Percentiles rank a stretch among this genome's conserved stretches.
Conservation (phyloP, 768 basidiomycete genomes). For the Boletus tylopilopsis region DNA sequence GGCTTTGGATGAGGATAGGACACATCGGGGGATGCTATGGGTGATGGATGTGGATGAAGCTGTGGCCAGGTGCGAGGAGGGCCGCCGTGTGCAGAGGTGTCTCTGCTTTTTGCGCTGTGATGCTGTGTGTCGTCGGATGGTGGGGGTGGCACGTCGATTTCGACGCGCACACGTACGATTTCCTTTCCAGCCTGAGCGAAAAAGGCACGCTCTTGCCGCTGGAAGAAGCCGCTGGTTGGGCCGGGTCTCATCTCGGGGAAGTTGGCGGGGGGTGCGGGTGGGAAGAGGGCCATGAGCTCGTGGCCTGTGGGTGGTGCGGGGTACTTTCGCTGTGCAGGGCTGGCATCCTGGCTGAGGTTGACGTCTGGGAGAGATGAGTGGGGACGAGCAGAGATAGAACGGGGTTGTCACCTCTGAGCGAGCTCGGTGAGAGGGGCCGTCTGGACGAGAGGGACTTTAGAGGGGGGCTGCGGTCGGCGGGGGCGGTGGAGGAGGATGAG, state of each 20-base stretch:
- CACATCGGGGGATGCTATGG: slow-evolving; percentile 26
- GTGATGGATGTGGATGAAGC: slow-evolving; percentile 29
- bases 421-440: slow-evolving; percentile 61
- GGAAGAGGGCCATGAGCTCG: slow-evolving; percentile 83
- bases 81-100: slow-evolving; percentile 18
- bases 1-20: slow-evolving; percentile 34
- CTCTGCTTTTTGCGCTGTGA: slow-evolving; percentile 28
- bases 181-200: slow-evolving; percentile 77
- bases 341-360: slow-evolving; percentile 54
- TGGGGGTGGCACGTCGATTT: slow-evolving; percentile 50
- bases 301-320: slow-evolving; percentile 78
- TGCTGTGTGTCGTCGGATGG: slow-evolving; percentile 12
- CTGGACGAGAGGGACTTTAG: slow-evolving; percentile 35
- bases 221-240: slow-evolving; percentile 70
- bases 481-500: slow-evolving; percentile 47
- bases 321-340: slow-evolving; percentile 52
- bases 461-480: slow-evolving; percentile 40
- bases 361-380: slow-evolving; percentile 45
- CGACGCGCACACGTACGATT: slow-evolving; percentile 70
- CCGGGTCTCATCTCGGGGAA: slow-evolving; percentile 55
- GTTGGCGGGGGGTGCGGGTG: slow-evolving; percentile 58
- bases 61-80: slow-evolving; percentile 30
- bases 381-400: neutral
- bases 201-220: slow-evolving; percentile 73
- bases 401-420: slow-evolving; percentile 48